A percentile compares a stretch with the other conserved stretches of the same genome.
phyloP scores from a whole-genome alignment of 129 eudicot species.

The Artemisia argyi region DNA sequence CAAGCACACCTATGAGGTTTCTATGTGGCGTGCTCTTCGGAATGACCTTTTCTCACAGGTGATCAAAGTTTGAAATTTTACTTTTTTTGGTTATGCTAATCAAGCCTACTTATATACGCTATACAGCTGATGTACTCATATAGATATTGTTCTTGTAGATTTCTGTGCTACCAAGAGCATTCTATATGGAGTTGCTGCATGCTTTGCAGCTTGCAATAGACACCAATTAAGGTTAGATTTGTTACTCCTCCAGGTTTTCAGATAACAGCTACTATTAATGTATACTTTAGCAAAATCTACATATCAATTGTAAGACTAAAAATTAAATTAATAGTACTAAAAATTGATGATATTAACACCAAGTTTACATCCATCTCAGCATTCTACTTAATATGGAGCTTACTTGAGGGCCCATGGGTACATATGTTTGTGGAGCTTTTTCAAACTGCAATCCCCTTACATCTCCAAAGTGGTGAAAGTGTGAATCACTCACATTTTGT shows the following conservation, averaged over 20 bases:
- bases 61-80: background rate
- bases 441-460: no score
- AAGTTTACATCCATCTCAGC: no score
- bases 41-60: slow-evolving; percentile 86
- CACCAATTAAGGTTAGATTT: slow-evolving; percentile 77
- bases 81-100: background rate
- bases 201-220: slow-evolving; percentile 88
- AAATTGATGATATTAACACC: no score
- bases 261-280: no score
- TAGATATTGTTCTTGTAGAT: slow-evolving; percentile 43
- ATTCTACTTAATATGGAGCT: no score
- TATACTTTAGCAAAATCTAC: no score
- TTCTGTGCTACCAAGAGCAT: slow-evolving; percentile 77
- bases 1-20: slow-evolving; percentile 55
- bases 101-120: background rate
- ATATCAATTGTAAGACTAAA: background rate
- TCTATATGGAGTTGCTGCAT: slow-evolving; percentile 82
- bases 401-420: no score
- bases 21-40: slow-evolving; percentile 92
- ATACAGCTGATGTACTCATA: slow-evolving; percentile 5
- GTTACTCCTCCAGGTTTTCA: background rate
- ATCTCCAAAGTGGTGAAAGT: no score
- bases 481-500: no score
- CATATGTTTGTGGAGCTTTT: no score
- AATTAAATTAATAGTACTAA: no score